These are phyloP conservation scores for Fulvia fulva DNA, from an alignment of 2,329 filamentous ascomycete species.

Conservation along the genomic window DNA sequence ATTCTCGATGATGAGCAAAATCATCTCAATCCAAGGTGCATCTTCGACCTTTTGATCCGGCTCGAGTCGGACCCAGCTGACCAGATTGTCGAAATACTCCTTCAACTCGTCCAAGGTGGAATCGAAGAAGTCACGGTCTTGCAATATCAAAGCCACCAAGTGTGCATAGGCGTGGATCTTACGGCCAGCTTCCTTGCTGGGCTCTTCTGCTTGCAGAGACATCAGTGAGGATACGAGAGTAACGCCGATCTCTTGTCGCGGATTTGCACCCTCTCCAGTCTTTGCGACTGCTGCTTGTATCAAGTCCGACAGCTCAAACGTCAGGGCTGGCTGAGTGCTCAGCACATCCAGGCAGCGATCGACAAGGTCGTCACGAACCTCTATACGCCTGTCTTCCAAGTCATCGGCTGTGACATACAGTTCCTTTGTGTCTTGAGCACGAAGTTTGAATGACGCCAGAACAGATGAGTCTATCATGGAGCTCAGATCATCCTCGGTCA, in stretches of 20 bases:
- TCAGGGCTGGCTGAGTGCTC: slow-evolving; percentile 79
- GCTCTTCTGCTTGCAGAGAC: slow-evolving; percentile 56
- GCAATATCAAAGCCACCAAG: slow-evolving; percentile 79
- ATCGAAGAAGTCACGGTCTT: slow-evolving; percentile 75
- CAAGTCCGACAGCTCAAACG: slow-evolving; percentile 85
- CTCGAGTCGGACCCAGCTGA: slow-evolving; percentile 72
- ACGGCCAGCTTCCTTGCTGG: slow-evolving; percentile 50
- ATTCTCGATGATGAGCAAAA: slow-evolving; percentile 85
- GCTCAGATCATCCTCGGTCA: slow-evolving; percentile 23
- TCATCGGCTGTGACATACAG: slow-evolving; percentile 64
- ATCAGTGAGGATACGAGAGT: slow-evolving; percentile 82
- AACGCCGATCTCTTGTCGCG: slow-evolving; percentile 70
- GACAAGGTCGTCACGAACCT: slow-evolving; percentile 73
- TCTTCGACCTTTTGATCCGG: slow-evolving; percentile 67
- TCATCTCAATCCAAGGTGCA: slow-evolving; percentile 86
- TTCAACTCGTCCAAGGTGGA: slow-evolving; percentile 70
- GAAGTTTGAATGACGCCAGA: slow-evolving; percentile 4
- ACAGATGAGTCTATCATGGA: slow-evolving; percentile 18
- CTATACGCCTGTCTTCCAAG: slow-evolving; percentile 69
- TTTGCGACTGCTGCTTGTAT: slow-evolving; percentile 68
- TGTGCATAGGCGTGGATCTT: slow-evolving; percentile 91
- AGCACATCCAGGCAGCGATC: slow-evolving; percentile 89
- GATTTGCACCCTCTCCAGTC: slow-evolving; percentile 55
- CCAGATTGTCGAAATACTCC: slow-evolving; percentile 69
- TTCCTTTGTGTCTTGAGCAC: slow-evolving; percentile 33